Evolutionary conservation across 2,329 filamentous ascomycete genomes (phyloP), one percentile per base, ranked within the genome.

Genomic region (Cladorrhinum sp.): DNA sequence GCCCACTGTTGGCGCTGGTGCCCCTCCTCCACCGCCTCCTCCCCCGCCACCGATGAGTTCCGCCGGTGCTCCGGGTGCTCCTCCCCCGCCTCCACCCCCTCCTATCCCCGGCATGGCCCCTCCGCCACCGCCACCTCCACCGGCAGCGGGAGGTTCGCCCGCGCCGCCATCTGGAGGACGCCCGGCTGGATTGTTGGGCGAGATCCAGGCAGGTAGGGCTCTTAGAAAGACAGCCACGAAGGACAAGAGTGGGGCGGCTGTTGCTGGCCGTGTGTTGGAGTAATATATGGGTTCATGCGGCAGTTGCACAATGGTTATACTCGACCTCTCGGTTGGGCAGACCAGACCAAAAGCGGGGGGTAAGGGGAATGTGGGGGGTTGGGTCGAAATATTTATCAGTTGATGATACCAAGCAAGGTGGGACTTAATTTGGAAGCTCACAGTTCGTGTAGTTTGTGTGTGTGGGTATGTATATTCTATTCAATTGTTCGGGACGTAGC

Each of bases 151-250:
- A 50, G 74, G 74, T 57, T 72, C 73, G 54, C 69, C 76, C 29
- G 72, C 72, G n/a, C 70, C 71, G 10, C 67, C 74, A 1, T 74
- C 67, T 8, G 74, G 76, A 27, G 82, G 77, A 0, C 79, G 82
- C 25, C 85, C 85, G 20, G 70, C 84, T 20, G 85, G 86, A 1
- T 81, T 99, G 70, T 75, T 99, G 65, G 87, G 87, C 61, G 86
- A 96, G 73, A 98, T 99, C 63, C 87, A 93, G 71, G 77, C 85
- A 64, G 93, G 95, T 49, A 92, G 76, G 75, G 76, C 86, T 2
- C 78, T 99, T 71, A 92, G 83, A 80, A 98, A 98, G 81, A 92
- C 92, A 23, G 79, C 88, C 73, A 98, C 95, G 1, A 93, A 91
- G 75, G 95, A 99, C 75, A 88, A 87, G 74, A 97, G 93, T 75